Evolutionary conservation across 495 filamentous ascomycete species (phyloP), one percentile per base, ranked within the genome.

Genomic region (Penicillium mononematosum): DNA sequence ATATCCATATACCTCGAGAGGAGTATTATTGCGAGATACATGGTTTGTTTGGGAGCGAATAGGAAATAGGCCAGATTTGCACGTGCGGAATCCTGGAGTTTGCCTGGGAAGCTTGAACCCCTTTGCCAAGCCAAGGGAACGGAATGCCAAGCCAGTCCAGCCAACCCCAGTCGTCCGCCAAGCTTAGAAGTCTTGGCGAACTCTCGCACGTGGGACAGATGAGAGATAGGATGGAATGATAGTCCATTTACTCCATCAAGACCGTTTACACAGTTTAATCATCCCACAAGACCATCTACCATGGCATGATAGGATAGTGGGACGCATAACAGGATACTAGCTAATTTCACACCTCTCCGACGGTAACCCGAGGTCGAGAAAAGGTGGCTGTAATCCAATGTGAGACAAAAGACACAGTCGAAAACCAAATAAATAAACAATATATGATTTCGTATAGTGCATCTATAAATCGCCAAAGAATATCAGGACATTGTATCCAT

Each of bases 61-160:
- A 17, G 31, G 41, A 46, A 8, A 6, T 16, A n/a, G 22, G 45
- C 14, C 44, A 17, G 14, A 14, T 50, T 12, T 43, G 17, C 61
- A 64, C 61, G 61, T 64, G 61, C 41, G 38, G 34, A 16, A 14
- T 36, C 32, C 27, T 45, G 47, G 16, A 20, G 20, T 44, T 17
- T 25, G 4, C 31, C 25, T 57, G 61, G 58, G 19, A 55, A 56
- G 43, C 49, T 60, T 54, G 42, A 42, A 42, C 32, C 42, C 39
- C 38, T 20, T 46, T 41, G 53, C 53, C 53, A 55, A 55, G 53
- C 5, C 19, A 17, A 55, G 32, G 34, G 44, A 44, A 44, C n/a
- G 34, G 43, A 55, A 27, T 10, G 53, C 53, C 53, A 55, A 55
- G 53, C 32, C 16, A 4, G 34, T 24, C 34, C 20, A 46, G 34